These are phyloP conservation scores for Calamus simplicifolius DNA, from an alignment of 176 grass and related monocot genomes.

Conservation along the genomic window DNA sequence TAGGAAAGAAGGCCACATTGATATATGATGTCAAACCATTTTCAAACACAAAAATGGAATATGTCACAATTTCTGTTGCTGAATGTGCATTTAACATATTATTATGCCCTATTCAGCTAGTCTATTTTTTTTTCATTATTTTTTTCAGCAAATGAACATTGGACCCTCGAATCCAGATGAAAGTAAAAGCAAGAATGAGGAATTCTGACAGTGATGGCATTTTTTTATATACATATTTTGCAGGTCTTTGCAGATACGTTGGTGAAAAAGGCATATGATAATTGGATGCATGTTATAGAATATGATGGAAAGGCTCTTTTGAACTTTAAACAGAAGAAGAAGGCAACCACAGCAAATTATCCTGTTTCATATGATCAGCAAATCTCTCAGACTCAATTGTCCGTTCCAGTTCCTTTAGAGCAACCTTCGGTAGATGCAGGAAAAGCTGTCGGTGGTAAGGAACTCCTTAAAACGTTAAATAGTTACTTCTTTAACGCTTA, in stretches of 20 bases:
- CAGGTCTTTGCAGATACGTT: conserved; percentile 56
- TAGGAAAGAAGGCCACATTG: too few relatives aligned
- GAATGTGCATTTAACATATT: too few relatives aligned
- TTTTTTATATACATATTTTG: neutral
- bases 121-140: too few relatives aligned
- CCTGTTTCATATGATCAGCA: conserved; percentile 23
- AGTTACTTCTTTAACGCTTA: too few relatives aligned
- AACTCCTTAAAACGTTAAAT: neutral
- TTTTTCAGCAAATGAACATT: too few relatives aligned
- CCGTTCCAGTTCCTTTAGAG: conserved; percentile 24
- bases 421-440: conserved; percentile 19
- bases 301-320: conserved; percentile 71
- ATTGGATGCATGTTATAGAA: conserved; percentile 74
- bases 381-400: conserved; percentile 30
- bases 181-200: too few relatives aligned
- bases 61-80: too few relatives aligned
- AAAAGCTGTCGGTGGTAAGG: conserved; percentile 27
- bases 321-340: conserved; percentile 75
- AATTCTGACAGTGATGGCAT: too few relatives aligned
- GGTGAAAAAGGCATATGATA: conserved; percentile 77
- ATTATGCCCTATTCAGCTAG: too few relatives aligned
- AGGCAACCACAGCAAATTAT: conserved; percentile 28
- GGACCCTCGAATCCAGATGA: too few relatives aligned
- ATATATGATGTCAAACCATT: too few relatives aligned
- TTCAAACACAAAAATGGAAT: too few relatives aligned